Percentiles rank a stretch among this genome's conserved stretches.
These are phyloP conservation scores for Myxozyma sirexii DNA, from an alignment of 805 yeast genomes.

Conservation along the genomic window DNA sequence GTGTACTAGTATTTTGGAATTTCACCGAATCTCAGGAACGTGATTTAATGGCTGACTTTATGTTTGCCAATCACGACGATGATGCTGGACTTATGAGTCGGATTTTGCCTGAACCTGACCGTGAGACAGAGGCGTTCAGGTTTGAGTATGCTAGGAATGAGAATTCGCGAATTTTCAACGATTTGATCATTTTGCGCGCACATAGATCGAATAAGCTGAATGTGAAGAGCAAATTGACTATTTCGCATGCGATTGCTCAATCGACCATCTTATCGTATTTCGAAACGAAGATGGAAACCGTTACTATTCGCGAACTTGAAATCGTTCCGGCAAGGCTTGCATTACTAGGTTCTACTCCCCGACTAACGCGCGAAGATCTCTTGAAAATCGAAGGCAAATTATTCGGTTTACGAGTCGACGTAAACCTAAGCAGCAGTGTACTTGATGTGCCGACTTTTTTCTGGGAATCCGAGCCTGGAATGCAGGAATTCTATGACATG, in stretches of 20 bases:
- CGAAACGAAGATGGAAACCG: constrained; percentile 79
- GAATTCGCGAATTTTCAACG: constrained; percentile 66
- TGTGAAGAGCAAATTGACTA: constrained; percentile 85
- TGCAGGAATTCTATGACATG: constrained; percentile 88
- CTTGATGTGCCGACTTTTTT: constrained; percentile 95
- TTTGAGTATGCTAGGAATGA: constrained; percentile 62
- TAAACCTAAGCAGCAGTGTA: constrained; percentile 84
- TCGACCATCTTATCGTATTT: constrained; percentile 88
- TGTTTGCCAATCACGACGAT: constrained; percentile 53
- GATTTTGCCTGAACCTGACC: constrained; percentile 79
- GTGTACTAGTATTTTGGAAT: constrained; percentile 98
- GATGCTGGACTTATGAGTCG: constrained; percentile 50
- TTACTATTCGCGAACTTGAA: constrained; percentile 54
- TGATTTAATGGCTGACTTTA: constrained; percentile 87
- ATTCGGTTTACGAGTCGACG: constrained; percentile 90
- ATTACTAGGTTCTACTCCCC: constrained; percentile 80
- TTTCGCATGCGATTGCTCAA: constrained; percentile 97
- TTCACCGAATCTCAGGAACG: constrained; percentile 90
- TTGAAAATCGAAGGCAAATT: constrained; percentile 86
- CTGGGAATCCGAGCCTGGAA: constrained; percentile 93
- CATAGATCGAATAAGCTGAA: constrained; percentile 54
- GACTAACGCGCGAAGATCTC: constrained; percentile 75
- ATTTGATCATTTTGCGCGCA: constrained; percentile 85
- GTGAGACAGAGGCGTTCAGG: constrained; percentile 87
- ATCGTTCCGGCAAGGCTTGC: constrained; percentile 88